Conservation (phyloP, 2,329 filamentous ascomycete genomes). For the Alternaria brassicicola region DNA sequence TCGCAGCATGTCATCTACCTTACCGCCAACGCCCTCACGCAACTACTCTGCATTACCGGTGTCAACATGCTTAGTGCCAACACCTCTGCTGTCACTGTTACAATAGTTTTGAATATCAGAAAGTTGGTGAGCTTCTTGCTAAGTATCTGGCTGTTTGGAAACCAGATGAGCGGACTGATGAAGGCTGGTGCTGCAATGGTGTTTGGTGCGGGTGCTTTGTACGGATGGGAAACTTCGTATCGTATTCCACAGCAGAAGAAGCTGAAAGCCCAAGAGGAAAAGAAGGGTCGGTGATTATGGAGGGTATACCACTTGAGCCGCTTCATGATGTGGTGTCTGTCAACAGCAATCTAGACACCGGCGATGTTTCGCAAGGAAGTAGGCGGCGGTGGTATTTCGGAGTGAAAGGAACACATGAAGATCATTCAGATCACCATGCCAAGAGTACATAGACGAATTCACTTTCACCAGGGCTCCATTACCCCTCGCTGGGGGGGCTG, state of each 20-base stretch:
- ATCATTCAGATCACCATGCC: background rate
- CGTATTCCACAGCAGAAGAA: constrained; percentile 51
- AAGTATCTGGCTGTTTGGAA: constrained; percentile 94
- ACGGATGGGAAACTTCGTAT: constrained; percentile 73
- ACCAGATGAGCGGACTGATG: constrained; percentile 76
- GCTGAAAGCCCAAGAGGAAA: constrained; percentile 26
- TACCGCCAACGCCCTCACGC: constrained; percentile 80
- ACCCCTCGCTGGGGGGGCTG: constrained; percentile 9
- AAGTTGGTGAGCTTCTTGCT: constrained; percentile 90
- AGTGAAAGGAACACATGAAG: background rate
- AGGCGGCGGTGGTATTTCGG: background rate
- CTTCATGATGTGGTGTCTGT: background rate
- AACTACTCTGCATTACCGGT: constrained; percentile 92
- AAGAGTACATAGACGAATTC: constrained; percentile 4
- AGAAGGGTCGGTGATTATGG: constrained; percentile 34
- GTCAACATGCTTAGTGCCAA: constrained; percentile 92
- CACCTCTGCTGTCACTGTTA: constrained; percentile 90
- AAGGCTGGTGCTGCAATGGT: constrained; percentile 82
- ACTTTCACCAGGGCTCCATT: background rate
- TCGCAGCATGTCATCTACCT: constrained; percentile 76
- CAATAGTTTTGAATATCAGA: constrained; percentile 92
- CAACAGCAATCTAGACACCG: background rate
- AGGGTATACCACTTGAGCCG: background rate
- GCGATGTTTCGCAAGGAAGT: background rate
- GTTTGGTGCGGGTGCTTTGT: constrained; percentile 88